These are phyloP conservation scores for Petunia hybrid DNA, from an alignment of 305 asterid genomes.

Conservation along the genomic window DNA sequence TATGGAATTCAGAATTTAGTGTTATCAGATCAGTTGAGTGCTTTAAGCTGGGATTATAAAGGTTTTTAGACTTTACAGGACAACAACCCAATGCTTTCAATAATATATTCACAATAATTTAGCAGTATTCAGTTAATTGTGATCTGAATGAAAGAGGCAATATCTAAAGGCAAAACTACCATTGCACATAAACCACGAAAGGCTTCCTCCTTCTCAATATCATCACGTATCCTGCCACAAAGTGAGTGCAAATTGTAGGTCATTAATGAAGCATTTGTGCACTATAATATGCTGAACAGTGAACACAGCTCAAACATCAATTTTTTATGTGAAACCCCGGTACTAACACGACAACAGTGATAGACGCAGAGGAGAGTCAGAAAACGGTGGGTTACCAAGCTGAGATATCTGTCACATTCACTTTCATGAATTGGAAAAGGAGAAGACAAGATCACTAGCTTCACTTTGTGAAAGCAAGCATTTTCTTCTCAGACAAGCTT, in stretches of 20 bases:
- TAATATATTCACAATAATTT: neutral
- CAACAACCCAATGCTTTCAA: constrained; percentile 8
- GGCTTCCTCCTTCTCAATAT: constrained; percentile 96
- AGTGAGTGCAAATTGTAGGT: constrained; percentile 29
- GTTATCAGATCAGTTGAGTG: too few species aligned
- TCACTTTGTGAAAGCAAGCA: constrained; percentile 10
- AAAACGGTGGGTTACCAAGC: neutral
- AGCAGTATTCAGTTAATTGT: constrained; percentile 7
- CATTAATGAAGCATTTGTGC: neutral
- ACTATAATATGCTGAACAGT: neutral
- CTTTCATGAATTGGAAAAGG: neutral
- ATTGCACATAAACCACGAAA: constrained; percentile 94
- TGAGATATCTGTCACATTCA: neutral
- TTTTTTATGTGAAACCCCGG: neutral
- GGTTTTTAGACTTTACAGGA: too few species aligned
- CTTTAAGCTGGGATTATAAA: too few species aligned
- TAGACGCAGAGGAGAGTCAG: constrained; percentile 17
- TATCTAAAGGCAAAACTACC: constrained; percentile 53
- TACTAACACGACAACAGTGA: neutral
- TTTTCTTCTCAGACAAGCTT: constrained; percentile 23
- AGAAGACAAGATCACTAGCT: neutral
- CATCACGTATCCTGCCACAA: constrained; percentile 92
- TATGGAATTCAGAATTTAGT: too few species aligned
- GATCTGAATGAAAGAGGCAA: constrained; percentile 23
- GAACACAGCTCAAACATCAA: constrained; percentile 5